Base-by-base conservation (phyloP, 768 basidiomycete genomes). In the Suillus fuscotomentosus region DNA sequence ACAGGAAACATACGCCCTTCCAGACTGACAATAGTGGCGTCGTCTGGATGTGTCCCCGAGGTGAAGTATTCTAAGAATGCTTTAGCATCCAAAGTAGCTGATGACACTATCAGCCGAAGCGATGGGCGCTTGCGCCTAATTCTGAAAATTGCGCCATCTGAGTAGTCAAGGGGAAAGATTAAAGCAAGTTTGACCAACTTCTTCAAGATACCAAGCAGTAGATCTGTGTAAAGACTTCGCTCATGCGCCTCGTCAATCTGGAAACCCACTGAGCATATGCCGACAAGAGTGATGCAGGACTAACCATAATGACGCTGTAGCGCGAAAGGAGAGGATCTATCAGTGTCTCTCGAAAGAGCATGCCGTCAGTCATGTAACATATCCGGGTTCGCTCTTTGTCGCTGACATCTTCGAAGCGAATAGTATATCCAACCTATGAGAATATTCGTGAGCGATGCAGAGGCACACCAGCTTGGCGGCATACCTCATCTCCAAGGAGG, bases 221-320 rank as follows among this genome's bases (percentile, higher is more conserved):
- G 78, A 74, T 99, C 97, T 1, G 96, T 98, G 74, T 98, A 97
- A n/a, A 94, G 82, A 70, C 94, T 94, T 41, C 97, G 83, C 73
- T 99, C 97, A 73, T 99, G 97, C 0, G 95, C 97, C 80, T 99
- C 97, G 70, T 99, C 97, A 55, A 99, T 89, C 95, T 97, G 68
- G 41, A 10, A 48, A 31, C 9, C 45, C 47, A 42, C 36, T 41
- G 41, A 59, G 42, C 15, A 41, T 63, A 27, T 48, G 60, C 55
- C n/a, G 47, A 45, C 27, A 39, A 1, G 20, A 63, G 45, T 20
- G 63, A 24, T 13, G 1, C 31, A 20, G 5, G 64, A 74, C 82
- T 56, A 68, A 91, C 95, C 95, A 99, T 99, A 66, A 99, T 91
- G 11, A 95, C 94, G 71, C 94, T 97, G 71, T 96, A 98, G 31